Evolutionary conservation across 257 asterid genomes (phyloP).

Genomic region (Thymus quinquecostatus): DNA sequence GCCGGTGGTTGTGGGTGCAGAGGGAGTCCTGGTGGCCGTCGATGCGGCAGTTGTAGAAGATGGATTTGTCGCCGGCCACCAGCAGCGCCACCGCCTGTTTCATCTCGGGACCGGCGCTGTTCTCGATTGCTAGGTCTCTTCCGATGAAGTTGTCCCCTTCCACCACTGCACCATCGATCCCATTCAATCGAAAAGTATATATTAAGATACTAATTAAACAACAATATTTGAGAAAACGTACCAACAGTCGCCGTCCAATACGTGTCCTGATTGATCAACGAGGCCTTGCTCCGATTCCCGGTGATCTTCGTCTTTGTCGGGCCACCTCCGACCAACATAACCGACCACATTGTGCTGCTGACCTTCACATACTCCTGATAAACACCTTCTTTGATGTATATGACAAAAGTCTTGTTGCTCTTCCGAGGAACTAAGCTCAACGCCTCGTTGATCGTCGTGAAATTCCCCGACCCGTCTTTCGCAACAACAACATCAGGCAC

Average conservation of each 20-base stretch:
- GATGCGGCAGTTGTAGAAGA: background rate
- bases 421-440: background rate
- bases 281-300: background rate
- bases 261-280: background rate
- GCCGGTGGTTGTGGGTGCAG: conserved; percentile 72
- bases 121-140: background rate
- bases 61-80: background rate
- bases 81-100: background rate
- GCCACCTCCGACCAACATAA: background rate
- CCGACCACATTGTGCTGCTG: background rate
- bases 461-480: background rate
- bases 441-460: background rate
- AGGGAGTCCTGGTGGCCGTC: conserved; percentile 57
- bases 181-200: no score
- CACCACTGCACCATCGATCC: background rate
- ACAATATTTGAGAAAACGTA: background rate
- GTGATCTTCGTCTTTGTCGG: background rate
- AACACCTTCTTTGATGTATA: background rate
- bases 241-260: background rate
- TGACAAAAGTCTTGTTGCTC: background rate
- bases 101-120: background rate
- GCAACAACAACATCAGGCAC: background rate
- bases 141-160: background rate
- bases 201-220: no score
- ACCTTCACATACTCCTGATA: background rate